These are phyloP conservation scores for Ophiorrhiza pumila DNA, from an alignment of 257 asterid species.

Conservation along the genomic window DNA sequence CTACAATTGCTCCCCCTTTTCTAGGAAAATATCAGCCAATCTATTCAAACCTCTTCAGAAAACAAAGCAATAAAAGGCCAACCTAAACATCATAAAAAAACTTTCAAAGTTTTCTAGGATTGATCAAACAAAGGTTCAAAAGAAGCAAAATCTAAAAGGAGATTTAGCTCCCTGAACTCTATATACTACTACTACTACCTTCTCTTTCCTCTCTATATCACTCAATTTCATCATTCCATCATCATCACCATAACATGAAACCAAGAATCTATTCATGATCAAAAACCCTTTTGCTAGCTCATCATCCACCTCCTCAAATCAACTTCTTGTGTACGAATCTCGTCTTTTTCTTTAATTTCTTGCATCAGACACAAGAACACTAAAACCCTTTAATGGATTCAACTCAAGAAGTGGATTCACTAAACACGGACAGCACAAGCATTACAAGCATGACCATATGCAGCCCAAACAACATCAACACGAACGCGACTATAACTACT, in stretches of 20 bases:
- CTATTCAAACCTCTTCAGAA: conserved; percentile 33
- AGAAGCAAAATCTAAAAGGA: conserved; percentile 21
- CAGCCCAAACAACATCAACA: conserved; percentile 12
- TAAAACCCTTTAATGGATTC: conserved; percentile 37
- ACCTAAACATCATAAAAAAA: conserved; percentile 34
- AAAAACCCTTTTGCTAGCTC: conserved; percentile 11
- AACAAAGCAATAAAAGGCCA: conserved; percentile 42
- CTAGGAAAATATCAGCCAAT: conserved; percentile 38
- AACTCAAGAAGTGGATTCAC: conserved; percentile 43
- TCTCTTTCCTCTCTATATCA: not conserved
- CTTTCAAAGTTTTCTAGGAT: conserved; percentile 42
- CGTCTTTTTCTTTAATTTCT: not conserved
- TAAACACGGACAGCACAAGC: conserved; percentile 31
- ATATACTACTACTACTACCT: not conserved
- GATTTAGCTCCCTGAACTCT: not conserved
- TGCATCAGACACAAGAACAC: not conserved
- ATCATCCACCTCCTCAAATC: not conserved
- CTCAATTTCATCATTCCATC: not conserved
- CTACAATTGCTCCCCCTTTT: conserved; percentile 38
- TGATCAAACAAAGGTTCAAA: conserved; percentile 37
- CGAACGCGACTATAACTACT: conserved; percentile 6
- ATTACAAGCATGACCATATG: conserved; percentile 5
- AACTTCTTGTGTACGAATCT: not conserved
- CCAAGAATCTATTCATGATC: conserved; percentile 21
- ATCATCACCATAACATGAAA: conserved; percentile 12